A percentile compares a stretch with the other conserved stretches of the same genome.
Conservation (phyloP, 352 stramenopile species). For the Phytophthora pluvialis region DNA sequence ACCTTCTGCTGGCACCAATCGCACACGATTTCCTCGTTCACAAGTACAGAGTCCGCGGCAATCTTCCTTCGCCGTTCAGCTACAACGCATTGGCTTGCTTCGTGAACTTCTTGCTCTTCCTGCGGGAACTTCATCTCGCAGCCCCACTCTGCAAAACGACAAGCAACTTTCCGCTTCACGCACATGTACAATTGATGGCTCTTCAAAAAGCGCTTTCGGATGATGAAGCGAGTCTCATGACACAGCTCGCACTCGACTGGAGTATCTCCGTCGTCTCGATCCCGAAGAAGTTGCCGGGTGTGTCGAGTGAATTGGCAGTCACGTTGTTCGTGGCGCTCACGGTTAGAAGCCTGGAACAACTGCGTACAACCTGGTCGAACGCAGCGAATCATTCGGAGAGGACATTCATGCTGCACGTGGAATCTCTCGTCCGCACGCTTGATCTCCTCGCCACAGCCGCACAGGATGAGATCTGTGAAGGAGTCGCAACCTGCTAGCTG, state of each 20-base stretch:
- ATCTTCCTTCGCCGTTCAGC: constrained; percentile 46
- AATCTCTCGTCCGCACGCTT: constrained; percentile 28
- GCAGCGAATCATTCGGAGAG: constrained; percentile 50
- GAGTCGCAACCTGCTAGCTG: constrained; percentile 18
- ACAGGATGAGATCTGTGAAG: constrained; percentile 43
- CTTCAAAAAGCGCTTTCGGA: constrained; percentile 45
- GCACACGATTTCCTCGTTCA: constrained; percentile 64
- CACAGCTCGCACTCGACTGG: constrained; percentile 52
- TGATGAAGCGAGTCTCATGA: constrained; percentile 33
- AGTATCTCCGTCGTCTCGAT: constrained; percentile 46
- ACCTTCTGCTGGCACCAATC: constrained; percentile 72
- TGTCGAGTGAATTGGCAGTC: constrained; percentile 41
- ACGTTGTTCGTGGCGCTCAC: constrained; percentile 45
- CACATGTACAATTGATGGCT: constrained; percentile 57
- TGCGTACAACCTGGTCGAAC: constrained; percentile 47
- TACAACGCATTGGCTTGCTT: constrained; percentile 54
- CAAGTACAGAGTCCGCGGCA: constrained; percentile 40
- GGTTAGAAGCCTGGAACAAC: constrained; percentile 39
- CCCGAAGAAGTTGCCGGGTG: constrained; percentile 49
- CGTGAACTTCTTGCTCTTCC: constrained; percentile 48
- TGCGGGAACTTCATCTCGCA: constrained; percentile 49
- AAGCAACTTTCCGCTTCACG: constrained; percentile 51
- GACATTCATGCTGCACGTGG: constrained; percentile 51
- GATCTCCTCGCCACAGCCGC: constrained; percentile 67
- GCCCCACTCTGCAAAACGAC: constrained; percentile 57